Evolutionary conservation across 176 grass and related monocot genomes (phyloP), one percentile per base, ranked within the genome.

Genomic region (Eleusine coracana): DNA sequence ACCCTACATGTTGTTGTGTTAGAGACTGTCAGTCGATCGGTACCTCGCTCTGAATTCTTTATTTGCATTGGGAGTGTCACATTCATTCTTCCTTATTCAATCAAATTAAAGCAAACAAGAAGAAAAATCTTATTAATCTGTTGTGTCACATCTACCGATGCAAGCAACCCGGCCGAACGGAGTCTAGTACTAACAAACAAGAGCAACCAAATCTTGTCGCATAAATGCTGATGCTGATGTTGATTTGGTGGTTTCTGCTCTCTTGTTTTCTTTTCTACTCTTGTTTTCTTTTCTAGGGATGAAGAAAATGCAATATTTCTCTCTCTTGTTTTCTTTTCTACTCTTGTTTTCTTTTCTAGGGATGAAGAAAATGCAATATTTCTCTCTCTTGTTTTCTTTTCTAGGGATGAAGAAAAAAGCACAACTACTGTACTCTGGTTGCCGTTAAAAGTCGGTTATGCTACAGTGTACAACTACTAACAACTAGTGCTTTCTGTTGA

Each of bases 1-100:
- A 92, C 90, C 66, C 90, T 92, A 46, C 28, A 62, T 38, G n/a
- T 34, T 34, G 31, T 34, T 34, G 31, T 55, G 16, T 55, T 46
- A 46, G 41, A 44, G 7, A 44, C 41, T 44, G 41, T 44, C 41
- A 44, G 41, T 44, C 7, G 6, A 44, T 34, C 31, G 31, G 31
- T 34, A 44, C 41, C 7, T n/a, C n/a, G n/a, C n/a, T 44, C 41
- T 44, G 41, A 44, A 46, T 46, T 10, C 2, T 46, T 46, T 11
- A 11, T 11, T 10, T 46, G 44, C 44, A 46, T 46, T 10, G 44
- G 52, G 17, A 55, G 52, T 55, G 49, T 51, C 15, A 55, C 16
- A 55, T 55, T 55, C 15, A 21, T 55, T 17, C 49, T 51, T 51
- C 15, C 15, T 51, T 16, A 1, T 13, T 17, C 3, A 51, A 51